Evolutionary conservation across 192 early-diverging fungal genomes (phyloP), one percentile per base, ranked within the genome.

Genomic region (Backusella morwellensis): DNA sequence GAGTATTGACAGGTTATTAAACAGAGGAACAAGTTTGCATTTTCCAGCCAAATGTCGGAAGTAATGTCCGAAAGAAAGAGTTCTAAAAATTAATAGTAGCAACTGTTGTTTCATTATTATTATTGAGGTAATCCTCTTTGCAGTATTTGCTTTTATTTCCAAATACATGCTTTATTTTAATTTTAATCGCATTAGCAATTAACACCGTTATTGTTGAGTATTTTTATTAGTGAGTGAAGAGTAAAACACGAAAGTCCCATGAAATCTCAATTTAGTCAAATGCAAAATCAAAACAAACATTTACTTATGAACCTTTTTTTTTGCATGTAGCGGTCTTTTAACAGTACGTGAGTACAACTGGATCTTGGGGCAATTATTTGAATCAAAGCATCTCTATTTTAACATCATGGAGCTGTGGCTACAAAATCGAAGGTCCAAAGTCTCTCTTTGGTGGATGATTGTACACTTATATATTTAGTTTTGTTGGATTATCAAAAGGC

Each of bases 1-100:
- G 54, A 56, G 54, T 56, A 56, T 56, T 56, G 54, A 56, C 54
- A 56, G 54, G 54, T 56, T 56, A 56, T 56, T 56, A 56, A 56
- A 56, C 54, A 56, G 26, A 56, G 54, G 54, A 56, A 56, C 54
- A 56, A 21, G n/a, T 21, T 56, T 56, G 54, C 54, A 56, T n/a
- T 21, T 9, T 21, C 21, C n/a, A 21, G 8, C 19, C 21, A 56
- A 56, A 56, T 56, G 21, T 56, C 54, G 54, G 54, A 56, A 56
- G 54, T 56, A 56, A 56, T 2, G n/a, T 21, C 54, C 54, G 54
- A 56, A 56, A 56, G 8, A 21, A 56, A 56, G 9, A 26, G 7
- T 8, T 56, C 52, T 21, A 56, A 56, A 56, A 56, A 15, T 6
- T 8, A n/a, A 21, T 56, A 56, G n/a, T 21, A 6, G n/a, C n/a